Percentiles rank a stretch among this genome's conserved stretches.
phyloP scores from a whole-genome alignment of 257 asterid species.

The Solanum raphanifolium region DNA sequence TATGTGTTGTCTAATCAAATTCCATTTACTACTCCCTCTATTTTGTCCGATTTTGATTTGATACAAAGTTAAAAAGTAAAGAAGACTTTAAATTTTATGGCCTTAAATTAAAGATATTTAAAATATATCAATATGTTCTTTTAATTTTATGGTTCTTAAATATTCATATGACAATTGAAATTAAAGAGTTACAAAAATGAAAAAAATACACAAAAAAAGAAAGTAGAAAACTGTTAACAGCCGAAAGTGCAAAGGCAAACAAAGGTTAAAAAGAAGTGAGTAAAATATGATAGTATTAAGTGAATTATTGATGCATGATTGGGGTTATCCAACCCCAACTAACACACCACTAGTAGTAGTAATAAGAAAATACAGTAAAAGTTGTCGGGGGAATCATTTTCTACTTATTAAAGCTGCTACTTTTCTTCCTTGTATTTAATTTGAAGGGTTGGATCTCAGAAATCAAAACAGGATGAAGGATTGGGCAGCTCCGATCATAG shows the following conservation, averaged over 20 bases:
- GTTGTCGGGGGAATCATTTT: not conserved
- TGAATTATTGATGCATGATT: not conserved
- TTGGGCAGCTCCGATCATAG: slow-evolving; percentile 63
- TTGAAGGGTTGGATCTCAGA: not conserved
- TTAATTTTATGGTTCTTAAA: not conserved
- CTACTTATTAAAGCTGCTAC: not conserved
- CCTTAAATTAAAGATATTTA: no score
- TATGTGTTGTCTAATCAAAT: not conserved
- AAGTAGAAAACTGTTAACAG: not conserved
- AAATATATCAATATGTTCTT: no score
- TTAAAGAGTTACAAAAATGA: no score
- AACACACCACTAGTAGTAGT: not conserved
- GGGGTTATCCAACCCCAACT: not conserved
- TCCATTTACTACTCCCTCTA: not conserved
- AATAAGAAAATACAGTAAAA: not conserved
- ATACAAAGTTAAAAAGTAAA: no score
- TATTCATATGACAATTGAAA: no score
- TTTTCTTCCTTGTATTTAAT: no score
- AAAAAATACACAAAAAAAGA: no score
- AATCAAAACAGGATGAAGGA: slow-evolving; percentile 38
- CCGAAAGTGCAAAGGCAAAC: not conserved
- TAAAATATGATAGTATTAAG: no score
- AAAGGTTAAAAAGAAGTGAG: not conserved
- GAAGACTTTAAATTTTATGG: no score
- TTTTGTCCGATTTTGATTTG: not conserved